These are phyloP conservation scores for Pisolithus microcarpus DNA, from an alignment of 768 basidiomycete species.

Conservation along the genomic window DNA sequence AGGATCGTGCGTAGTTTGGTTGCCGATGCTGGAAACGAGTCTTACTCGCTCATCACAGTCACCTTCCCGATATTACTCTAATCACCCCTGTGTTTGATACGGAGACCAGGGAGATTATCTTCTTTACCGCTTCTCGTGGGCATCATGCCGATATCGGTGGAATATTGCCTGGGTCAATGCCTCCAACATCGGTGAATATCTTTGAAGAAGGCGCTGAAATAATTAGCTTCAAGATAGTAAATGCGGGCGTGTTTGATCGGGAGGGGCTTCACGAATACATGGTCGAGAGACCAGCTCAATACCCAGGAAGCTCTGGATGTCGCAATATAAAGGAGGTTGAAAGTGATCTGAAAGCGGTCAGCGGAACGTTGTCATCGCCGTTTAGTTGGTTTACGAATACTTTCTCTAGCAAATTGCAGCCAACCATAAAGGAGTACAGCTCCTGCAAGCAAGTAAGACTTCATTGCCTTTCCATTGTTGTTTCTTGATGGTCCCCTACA, in stretches of 20 bases:
- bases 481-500: constrained; percentile 4
- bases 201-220: constrained; percentile 94
- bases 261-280: constrained; percentile 71
- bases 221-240: constrained; percentile 86
- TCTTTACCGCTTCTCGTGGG: constrained; percentile 89
- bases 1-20: constrained; percentile 59
- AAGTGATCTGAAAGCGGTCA: constrained; percentile 83
- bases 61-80: constrained; percentile 85
- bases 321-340: constrained; percentile 84
- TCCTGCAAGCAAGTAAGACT: constrained; percentile 69
- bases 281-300: constrained; percentile 72
- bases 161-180: constrained; percentile 92
- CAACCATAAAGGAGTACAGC: constrained; percentile 85
- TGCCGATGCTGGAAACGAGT: not conserved
- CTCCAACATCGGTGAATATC: constrained; percentile 83
- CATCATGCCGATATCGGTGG: constrained; percentile 95
- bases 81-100: constrained; percentile 87
- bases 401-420: constrained; percentile 77
- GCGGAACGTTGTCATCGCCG: constrained; percentile 17
- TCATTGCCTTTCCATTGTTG: constrained; percentile 1
- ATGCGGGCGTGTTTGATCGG: constrained; percentile 71
- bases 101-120: constrained; percentile 63
- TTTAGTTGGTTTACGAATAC: not conserved
- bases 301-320: constrained; percentile 83
- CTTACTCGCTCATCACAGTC: constrained; percentile 28